phyloP scores from a whole-genome alignment of 2,329 filamentous ascomycete genomes.

The Ploettnerulaceae sp. region DNA sequence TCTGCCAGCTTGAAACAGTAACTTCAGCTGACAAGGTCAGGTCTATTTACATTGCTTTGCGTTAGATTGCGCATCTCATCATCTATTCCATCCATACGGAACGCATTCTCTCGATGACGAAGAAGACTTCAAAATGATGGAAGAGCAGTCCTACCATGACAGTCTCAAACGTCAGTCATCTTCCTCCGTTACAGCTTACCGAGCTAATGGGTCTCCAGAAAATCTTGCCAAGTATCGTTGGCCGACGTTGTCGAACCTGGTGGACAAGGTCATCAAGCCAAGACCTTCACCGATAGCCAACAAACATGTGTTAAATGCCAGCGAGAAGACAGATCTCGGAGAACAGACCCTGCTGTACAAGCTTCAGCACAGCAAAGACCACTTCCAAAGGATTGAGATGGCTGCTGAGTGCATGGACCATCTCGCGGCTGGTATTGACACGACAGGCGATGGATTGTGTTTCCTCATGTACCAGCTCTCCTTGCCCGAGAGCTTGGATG shows the following conservation, averaged over 20 bases:
- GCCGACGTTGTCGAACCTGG: slow-evolving; percentile 94
- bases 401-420: slow-evolving; percentile 68
- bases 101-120: slow-evolving; percentile 52
- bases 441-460: slow-evolving; percentile 63
- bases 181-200: neutral
- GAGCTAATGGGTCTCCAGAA: slow-evolving; percentile 37
- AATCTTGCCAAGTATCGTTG: slow-evolving; percentile 61
- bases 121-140: slow-evolving; percentile 61
- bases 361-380: slow-evolving; percentile 47
- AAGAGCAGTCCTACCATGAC: slow-evolving; percentile 62
- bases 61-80: slow-evolving; percentile 63
- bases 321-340: slow-evolving; percentile 42
- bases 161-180: slow-evolving; percentile 57
- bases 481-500: slow-evolving; percentile 46
- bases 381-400: slow-evolving; percentile 49
- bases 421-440: slow-evolving; percentile 66
- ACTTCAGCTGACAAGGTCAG: slow-evolving; percentile 9
- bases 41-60: slow-evolving; percentile 57
- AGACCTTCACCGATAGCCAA: slow-evolving; percentile 47
- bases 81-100: slow-evolving; percentile 64
- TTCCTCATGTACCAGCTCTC: slow-evolving; percentile 70
- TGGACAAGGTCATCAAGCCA: slow-evolving; percentile 78
- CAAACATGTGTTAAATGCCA: slow-evolving; percentile 51
- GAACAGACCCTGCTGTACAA: slow-evolving; percentile 55
- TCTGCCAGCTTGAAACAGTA: too few relatives aligned